Percentiles rank a stretch among this genome's conserved stretches.
Evolutionary conservation across 345 rosid species (phyloP).

Genomic region (Brassica rapa): DNA sequence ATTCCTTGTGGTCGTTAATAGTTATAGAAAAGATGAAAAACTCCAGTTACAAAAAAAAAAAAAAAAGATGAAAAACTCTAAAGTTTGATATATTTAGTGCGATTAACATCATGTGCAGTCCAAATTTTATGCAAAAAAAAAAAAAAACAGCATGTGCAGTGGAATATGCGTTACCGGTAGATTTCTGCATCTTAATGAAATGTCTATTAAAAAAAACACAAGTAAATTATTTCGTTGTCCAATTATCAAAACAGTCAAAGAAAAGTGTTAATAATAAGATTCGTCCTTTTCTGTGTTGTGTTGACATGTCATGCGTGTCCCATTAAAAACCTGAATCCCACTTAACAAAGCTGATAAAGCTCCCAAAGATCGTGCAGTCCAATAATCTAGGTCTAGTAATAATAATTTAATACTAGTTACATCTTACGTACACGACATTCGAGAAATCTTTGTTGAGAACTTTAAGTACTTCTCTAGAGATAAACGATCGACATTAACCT

Average conservation of each 20-base stretch:
- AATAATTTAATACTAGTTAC: background rate
- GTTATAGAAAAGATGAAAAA: background rate
- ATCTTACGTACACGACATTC: conserved; percentile 29
- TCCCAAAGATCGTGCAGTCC: conserved; percentile 36
- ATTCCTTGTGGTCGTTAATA: too few species aligned
- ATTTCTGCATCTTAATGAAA: background rate
- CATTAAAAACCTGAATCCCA: conserved; percentile 29
- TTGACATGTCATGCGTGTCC: conserved; percentile 37
- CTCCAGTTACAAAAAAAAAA: too few species aligned
- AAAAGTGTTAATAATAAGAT: conserved; percentile 10
- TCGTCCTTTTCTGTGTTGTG: conserved; percentile 21
- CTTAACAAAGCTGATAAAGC: conserved; percentile 32
- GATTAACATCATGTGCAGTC: background rate
- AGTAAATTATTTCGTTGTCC: background rate
- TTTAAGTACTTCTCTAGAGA: background rate
- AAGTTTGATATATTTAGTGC: conserved; percentile 8
- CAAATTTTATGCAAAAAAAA: too few species aligned
- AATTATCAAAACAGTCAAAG: background rate
- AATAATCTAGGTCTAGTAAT: background rate
- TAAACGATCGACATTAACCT: background rate
- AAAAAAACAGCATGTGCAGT: background rate
- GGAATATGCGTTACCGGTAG: background rate
- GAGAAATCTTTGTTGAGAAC: background rate
- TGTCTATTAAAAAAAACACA: background rate
- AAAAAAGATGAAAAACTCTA: background rate